Conservation (phyloP, 108 stramenopile genomes). For the Cyclostephanos invisitatus region DNA sequence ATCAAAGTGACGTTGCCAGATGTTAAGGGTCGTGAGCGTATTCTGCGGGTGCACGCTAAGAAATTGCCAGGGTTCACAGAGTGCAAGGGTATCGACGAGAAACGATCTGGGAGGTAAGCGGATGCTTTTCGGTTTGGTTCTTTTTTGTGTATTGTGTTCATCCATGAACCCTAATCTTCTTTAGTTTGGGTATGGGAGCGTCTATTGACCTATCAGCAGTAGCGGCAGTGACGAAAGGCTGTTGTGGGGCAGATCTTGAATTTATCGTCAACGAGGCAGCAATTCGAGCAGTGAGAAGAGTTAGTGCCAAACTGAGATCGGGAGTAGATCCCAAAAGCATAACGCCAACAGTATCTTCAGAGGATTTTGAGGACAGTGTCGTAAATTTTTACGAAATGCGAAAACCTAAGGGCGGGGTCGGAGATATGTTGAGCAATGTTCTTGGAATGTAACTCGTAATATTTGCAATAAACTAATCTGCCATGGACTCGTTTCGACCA, state of each 20-base stretch:
- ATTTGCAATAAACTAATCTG: too few relatives aligned
- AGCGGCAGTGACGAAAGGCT: slow-evolving; percentile 75
- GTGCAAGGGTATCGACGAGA: slow-evolving; percentile 60
- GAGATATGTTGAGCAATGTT: slow-evolving; percentile 39
- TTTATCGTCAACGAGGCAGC: slow-evolving; percentile 96
- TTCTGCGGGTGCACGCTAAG: slow-evolving; percentile 85
- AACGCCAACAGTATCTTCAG: slow-evolving; percentile 62
- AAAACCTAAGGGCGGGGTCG: slow-evolving; percentile 35
- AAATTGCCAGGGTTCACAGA: slow-evolving; percentile 81
- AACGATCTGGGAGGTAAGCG: slow-evolving; percentile 44
- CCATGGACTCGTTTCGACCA: too few relatives aligned
- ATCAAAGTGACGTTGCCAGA: slow-evolving; percentile 85
- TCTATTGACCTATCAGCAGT: slow-evolving; percentile 70
- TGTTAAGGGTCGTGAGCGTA: slow-evolving; percentile 72
- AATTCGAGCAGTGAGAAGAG: slow-evolving; percentile 89
- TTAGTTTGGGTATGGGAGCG: slow-evolving; percentile 58
- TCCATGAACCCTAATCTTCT: background rate
- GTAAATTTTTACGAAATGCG: slow-evolving; percentile 73
- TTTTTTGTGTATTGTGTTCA: background rate
- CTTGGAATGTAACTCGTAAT: slow-evolving; percentile 17
- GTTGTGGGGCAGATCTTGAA: slow-evolving; percentile 93
- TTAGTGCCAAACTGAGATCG: slow-evolving; percentile 54
- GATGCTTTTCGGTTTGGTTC: background rate
- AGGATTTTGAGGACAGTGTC: slow-evolving; percentile 79
- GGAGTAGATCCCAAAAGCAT: slow-evolving; percentile 49